Base-by-base conservation (phyloP, 306 rosid genomes). In the Coriaria nepalensis region DNA sequence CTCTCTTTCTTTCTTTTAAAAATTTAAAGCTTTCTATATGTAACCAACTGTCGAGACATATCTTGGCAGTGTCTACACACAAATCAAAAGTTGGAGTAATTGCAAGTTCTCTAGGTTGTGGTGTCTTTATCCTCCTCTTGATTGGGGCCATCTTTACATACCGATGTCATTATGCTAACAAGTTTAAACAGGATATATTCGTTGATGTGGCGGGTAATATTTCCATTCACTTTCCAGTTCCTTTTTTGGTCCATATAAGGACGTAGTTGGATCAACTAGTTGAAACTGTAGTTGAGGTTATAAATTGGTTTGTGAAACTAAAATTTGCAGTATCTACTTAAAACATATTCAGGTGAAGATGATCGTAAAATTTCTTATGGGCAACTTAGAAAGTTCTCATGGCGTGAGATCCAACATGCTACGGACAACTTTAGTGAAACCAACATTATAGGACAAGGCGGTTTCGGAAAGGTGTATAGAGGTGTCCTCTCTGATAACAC, bases 391-490 rank as follows among this genome's bases (percentile, higher is more conserved):
- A 81, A 75, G 69, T 90, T 90, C 71, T 90, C 93, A 9, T 73
- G 70, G 84, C 80, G 95, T 9, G 97, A 84, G 79, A 59, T 90
- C 50, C 97, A 81, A 55, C 46, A 72, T 38, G 95, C 97, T 39
- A 90, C 95, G 6, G 82, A 75, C 20, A 81, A 79, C 57, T 90
- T 83, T 52, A 57, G 80, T 38, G 93, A 84, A 50, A 68, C 70
- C 68, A 81, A 75, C 67, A 64, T 90, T n/a, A 90, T 90, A 40
- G 97, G 97, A 13, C 95, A 90, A 40, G 97, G 97, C 55, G 97
- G 97, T 5, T 90, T 90, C 68, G 97, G 95, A 54, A 90, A 78
- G 75, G 97, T 90, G 50, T 90, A 84, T 65, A 90, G 56, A 75
- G 97, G 97, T 41, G 49, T 76, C 36, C 95, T 90, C 65, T 59